Evolutionary conservation across 768 basidiomycete species (phyloP).

Genomic region (Wakefieldia striispora): DNA sequence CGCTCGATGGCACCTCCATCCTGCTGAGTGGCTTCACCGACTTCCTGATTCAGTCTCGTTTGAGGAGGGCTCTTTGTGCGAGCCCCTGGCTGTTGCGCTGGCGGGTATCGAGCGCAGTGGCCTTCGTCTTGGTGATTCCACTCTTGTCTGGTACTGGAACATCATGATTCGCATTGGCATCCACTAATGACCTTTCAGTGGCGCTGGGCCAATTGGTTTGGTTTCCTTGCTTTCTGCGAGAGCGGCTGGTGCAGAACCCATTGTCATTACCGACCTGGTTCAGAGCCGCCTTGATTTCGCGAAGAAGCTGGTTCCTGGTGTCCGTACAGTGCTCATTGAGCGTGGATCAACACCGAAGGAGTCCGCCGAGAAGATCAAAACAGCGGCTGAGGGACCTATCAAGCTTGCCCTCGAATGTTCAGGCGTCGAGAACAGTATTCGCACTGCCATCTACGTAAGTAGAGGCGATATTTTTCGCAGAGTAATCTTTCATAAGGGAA

Average conservation of each 20-base stretch:
- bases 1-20: slow-evolving; percentile 65
- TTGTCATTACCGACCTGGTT: slow-evolving; percentile 67
- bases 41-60: slow-evolving; percentile 61
- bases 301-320: slow-evolving; percentile 56
- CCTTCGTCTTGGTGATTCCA: slow-evolving; percentile 62
- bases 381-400: slow-evolving; percentile 46
- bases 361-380: slow-evolving; percentile 51
- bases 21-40: slow-evolving; percentile 65
- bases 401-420: slow-evolving; percentile 62
- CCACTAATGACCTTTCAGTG: slow-evolving; percentile 36
- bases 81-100: slow-evolving; percentile 64
- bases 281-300: slow-evolving; percentile 66
- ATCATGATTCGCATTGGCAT: background rate
- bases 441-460: slow-evolving; percentile 55
- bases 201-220: slow-evolving; percentile 67
- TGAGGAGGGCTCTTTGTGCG: slow-evolving; percentile 67
- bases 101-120: slow-evolving; percentile 66
- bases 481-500: background rate
- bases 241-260: slow-evolving; percentile 68
- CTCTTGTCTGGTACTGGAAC: slow-evolving; percentile 53
- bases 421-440: slow-evolving; percentile 60
- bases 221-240: slow-evolving; percentile 59
- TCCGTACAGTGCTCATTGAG: slow-evolving; percentile 54
- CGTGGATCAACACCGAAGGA: slow-evolving; percentile 46
- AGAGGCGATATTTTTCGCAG: background rate